Evolutionary conservation across 2,329 filamentous ascomycete genomes (phyloP).

Genomic region (Periconia digitata): DNA sequence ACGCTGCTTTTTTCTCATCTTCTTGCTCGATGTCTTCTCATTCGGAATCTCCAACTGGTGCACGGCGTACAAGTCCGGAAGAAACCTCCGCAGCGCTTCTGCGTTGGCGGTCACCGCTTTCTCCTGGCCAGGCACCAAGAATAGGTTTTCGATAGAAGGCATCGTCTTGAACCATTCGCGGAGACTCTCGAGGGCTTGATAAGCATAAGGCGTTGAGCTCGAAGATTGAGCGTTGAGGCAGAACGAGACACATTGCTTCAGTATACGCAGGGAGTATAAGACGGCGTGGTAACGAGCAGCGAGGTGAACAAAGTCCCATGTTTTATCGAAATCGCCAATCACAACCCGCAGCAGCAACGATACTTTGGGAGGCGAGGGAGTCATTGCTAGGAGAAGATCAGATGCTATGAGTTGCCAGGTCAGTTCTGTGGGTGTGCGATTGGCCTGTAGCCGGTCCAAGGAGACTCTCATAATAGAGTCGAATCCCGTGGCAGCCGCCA

Average conservation of each 20-base stretch:
- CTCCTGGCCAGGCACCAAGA: slow-evolving; percentile 28
- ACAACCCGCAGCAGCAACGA: slow-evolving; percentile 22
- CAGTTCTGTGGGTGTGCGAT: slow-evolving; percentile 11
- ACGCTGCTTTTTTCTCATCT: slow-evolving; percentile 24
- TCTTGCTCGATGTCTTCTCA: slow-evolving; percentile 22
- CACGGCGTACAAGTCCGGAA: slow-evolving; percentile 31
- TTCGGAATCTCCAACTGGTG: slow-evolving; percentile 21
- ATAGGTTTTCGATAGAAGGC: slow-evolving; percentile 25
- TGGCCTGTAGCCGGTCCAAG: slow-evolving; percentile 17
- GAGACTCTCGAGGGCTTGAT: slow-evolving; percentile 8
- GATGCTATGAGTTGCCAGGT: slow-evolving; percentile 30
- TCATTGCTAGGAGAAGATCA: slow-evolving; percentile 21
- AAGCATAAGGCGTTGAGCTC: slow-evolving; percentile 1
- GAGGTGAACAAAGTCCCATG: slow-evolving; percentile 44
- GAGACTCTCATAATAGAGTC: slow-evolving; percentile 16
- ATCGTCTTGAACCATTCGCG: slow-evolving; percentile 20
- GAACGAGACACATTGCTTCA: slow-evolving; percentile 40
- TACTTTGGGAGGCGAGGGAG: slow-evolving; percentile 22
- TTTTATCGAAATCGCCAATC: slow-evolving; percentile 33
- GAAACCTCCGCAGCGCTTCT: slow-evolving; percentile 15
- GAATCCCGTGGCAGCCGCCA: slow-evolving; percentile 9
- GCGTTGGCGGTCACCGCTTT: slow-evolving; percentile 15
- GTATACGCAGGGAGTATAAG: slow-evolving; percentile 47
- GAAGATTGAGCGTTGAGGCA: slow-evolving; percentile 15
- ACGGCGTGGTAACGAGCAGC: slow-evolving; percentile 45